Evolutionary conservation across 768 basidiomycete species (phyloP).

Genomic region (Macrolepiota albuminosa): DNA sequence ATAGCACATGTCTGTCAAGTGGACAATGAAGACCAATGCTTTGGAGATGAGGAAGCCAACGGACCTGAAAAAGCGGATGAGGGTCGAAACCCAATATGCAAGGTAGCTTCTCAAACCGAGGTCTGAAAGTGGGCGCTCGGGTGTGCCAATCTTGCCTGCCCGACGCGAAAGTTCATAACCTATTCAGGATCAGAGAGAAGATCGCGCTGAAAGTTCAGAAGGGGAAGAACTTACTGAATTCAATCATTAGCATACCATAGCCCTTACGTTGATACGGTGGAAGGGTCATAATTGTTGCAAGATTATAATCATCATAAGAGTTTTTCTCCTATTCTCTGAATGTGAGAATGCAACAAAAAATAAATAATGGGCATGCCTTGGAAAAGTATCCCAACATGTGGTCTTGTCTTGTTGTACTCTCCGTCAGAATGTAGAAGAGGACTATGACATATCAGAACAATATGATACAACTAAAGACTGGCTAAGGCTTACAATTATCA

Average conservation of each 20-base stretch:
- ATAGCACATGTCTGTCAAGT: slow-evolving; percentile 45
- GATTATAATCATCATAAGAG: slow-evolving; percentile 95
- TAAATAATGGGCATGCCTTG: slow-evolving; percentile 33
- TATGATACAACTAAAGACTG: background rate
- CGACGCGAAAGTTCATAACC: slow-evolving; percentile 91
- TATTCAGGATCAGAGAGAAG: slow-evolving; percentile 23
- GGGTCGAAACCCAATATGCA: slow-evolving; percentile 79
- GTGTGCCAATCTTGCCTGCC: slow-evolving; percentile 78
- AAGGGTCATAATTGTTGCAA: slow-evolving; percentile 93
- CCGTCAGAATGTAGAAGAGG: slow-evolving; percentile 89
- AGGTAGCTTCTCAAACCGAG: slow-evolving; percentile 90
- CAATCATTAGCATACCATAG: slow-evolving; percentile 94
- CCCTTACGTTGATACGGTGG: slow-evolving; percentile 90
- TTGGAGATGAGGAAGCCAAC: slow-evolving; percentile 8
- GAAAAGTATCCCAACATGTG: slow-evolving; percentile 75
- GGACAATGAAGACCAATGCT: background rate
- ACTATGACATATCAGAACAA: slow-evolving; percentile 37
- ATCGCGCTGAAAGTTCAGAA: background rate
- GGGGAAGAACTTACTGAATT: slow-evolving; percentile 75
- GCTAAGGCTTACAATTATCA: slow-evolving; percentile 62
- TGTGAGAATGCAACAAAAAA: background rate
- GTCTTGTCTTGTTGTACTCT: slow-evolving; percentile 72
- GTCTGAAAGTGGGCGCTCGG: slow-evolving; percentile 92
- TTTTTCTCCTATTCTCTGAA: slow-evolving; percentile 68
- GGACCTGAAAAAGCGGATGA: slow-evolving; percentile 81